Evolutionary conservation across 306 rosid species (phyloP).

Genomic region (Trifolium pratense): DNA sequence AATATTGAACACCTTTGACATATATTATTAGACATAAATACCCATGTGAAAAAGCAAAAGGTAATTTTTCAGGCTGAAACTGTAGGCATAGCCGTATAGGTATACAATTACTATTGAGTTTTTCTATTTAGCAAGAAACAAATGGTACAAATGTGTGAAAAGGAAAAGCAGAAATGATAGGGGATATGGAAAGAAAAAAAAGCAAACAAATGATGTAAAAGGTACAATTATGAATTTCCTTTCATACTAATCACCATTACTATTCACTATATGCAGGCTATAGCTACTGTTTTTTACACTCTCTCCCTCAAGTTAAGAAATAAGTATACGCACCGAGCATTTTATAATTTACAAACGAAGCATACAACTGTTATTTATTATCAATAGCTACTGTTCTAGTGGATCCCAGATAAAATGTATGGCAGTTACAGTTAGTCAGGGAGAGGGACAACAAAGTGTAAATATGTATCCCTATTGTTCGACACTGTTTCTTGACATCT

Average conservation of each 20-base stretch:
- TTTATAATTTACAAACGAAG: neutral
- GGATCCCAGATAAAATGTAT: no score
- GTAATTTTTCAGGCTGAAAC: constrained; percentile 17
- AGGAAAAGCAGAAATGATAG: neutral
- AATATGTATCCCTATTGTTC: no score
- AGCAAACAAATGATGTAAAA: neutral
- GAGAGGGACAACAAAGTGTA: no score
- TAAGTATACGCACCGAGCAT: constrained; percentile 21
- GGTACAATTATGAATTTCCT: neutral
- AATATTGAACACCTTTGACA: constrained; percentile 20
- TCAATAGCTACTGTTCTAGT: no score
- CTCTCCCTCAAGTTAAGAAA: neutral
- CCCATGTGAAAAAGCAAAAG: constrained; percentile 16
- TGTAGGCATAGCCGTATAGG: neutral
- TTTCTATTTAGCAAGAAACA: neutral
- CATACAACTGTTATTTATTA: constrained; percentile 1
- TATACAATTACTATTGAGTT: neutral
- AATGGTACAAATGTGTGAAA: neutral
- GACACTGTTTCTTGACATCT: no score
- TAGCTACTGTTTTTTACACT: neutral
- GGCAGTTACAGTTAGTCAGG: no score
- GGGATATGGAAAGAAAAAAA: neutral
- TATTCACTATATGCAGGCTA: constrained; percentile 22
- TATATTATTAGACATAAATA: constrained; percentile 18
- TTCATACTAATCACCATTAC: constrained; percentile 9